Evolutionary conservation across 257 asterid genomes (phyloP).

Genomic region (Ilex aquifolium): DNA sequence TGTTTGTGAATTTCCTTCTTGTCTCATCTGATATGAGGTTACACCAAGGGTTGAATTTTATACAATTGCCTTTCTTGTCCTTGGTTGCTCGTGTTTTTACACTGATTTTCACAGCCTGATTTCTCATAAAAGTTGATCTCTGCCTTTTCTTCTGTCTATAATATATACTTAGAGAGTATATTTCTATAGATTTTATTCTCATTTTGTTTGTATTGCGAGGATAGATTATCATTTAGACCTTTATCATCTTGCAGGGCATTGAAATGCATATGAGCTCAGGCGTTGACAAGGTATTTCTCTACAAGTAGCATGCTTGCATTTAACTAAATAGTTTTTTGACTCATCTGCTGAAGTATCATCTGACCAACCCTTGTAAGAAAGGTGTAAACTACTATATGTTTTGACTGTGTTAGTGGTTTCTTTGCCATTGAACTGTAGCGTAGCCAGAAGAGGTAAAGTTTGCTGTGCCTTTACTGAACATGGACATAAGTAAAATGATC

Average conservation of each 20-base stretch:
- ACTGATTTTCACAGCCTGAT: no score
- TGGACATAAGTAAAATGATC: slow-evolving; percentile 78
- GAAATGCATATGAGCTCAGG: slow-evolving; percentile 66
- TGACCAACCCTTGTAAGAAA: neutral
- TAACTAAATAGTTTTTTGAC: neutral
- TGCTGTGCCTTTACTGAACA: slow-evolving; percentile 76
- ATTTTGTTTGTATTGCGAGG: neutral
- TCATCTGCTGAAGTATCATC: no score
- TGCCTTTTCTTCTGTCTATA: no score
- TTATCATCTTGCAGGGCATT: slow-evolving; percentile 51
- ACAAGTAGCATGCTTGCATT: slow-evolving; percentile 12
- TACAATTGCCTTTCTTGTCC: no score
- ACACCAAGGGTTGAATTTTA: no score
- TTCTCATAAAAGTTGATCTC: no score
- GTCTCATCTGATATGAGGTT: no score
- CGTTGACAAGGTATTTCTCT: slow-evolving; percentile 54
- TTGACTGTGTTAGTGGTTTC: slow-evolving; percentile 26
- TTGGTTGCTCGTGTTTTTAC: no score
- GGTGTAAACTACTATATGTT: slow-evolving; percentile 10
- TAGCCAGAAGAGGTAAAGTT: slow-evolving; percentile 93
- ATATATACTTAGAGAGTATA: no score
- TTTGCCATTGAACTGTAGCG: slow-evolving; percentile 19
- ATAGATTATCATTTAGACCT: neutral
- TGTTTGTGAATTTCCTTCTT: no score
- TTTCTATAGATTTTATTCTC: no score